phyloP scores from a whole-genome alignment of 352 stramenopile genomes.

The Globisporangium sylvaticum region DNA sequence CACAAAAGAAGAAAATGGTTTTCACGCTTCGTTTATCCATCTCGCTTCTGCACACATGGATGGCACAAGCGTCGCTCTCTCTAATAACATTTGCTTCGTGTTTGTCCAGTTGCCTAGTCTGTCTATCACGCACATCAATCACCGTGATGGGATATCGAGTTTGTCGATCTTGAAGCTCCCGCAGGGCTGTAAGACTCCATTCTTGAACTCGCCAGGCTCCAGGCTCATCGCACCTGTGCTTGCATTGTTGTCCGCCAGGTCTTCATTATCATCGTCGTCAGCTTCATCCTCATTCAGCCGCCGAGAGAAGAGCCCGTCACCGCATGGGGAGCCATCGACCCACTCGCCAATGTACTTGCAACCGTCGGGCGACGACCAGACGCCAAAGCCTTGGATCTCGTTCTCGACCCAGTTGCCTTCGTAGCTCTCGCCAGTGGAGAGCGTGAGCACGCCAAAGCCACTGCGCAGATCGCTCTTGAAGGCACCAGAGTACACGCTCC shows the following conservation, averaged over 20 bases:
- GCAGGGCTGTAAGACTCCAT: constrained; percentile 39
- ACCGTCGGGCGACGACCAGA: constrained; percentile 44
- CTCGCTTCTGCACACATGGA: neutral
- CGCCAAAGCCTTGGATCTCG: constrained; percentile 58
- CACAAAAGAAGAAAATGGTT: neutral
- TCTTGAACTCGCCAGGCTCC: constrained; percentile 37
- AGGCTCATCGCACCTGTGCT: constrained; percentile 11
- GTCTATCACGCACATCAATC: neutral
- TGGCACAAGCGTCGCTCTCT: neutral
- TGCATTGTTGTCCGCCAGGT: neutral
- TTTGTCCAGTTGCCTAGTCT: neutral
- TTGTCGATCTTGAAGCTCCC: constrained; percentile 42
- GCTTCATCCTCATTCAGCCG: constrained; percentile 22
- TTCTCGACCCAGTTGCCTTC: constrained; percentile 61
- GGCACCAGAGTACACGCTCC: constrained; percentile 49
- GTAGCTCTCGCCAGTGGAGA: constrained; percentile 58
- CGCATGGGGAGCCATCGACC: constrained; percentile 45
- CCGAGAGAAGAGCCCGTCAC: constrained; percentile 48
- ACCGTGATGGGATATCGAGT: constrained; percentile 27
- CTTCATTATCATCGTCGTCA: constrained; percentile 25
- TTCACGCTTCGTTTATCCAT: neutral
- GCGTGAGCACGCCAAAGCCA: constrained; percentile 54
- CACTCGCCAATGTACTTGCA: constrained; percentile 55
- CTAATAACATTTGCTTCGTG: neutral
- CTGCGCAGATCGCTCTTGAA: constrained; percentile 42